Base-by-base conservation (phyloP, 495 filamentous ascomycete genomes). In the Annulohypoxylon stygium region DNA sequence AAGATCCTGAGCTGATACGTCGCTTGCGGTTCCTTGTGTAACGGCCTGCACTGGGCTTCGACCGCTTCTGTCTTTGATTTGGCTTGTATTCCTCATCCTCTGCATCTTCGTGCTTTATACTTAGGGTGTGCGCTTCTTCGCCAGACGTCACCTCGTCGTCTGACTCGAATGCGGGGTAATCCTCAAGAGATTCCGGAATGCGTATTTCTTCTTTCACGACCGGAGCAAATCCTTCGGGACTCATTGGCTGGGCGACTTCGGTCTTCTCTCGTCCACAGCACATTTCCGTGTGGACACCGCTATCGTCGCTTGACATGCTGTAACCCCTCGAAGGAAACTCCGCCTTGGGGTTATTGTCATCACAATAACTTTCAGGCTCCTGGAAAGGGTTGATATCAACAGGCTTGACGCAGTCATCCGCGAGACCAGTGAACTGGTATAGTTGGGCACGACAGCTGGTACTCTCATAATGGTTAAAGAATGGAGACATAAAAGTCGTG, bases 301-400 rank as follows among this genome's bases (percentile, higher is more conserved):
- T 71, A 9, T 72, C 72, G 26, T 79, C 75, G 62, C 75, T 77
- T 36, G 73, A 74, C 65, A 79, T 72, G 41, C 72, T 79, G 33
- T 65, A 76, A 62, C 70, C 69, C 50, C 75, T 79, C 26, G 45
- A 57, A 65, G 69, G 55, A 20, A 71, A 66, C 11, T 73, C 66
- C 43, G 74, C 33, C 11, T 48, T 62, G 50, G 63, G 67, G 53
- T 66, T 61, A 39, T 26, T 63, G 20, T 74, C 71, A 25, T 83
- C 83, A 53, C 58, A 77, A 58, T 76, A 78, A 47, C 78, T 77
- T 3, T 64, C 66, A 5, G 75, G 60, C 0, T 80, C 80, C 43
- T 78, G 79, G 41, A 64, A 77, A 0, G 76, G 70, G 68, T 81
- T 83, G 12, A 85, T 77, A 41, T 84, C 81, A 10, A 66, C 63